A percentile compares a stretch with the other conserved stretches of the same genome.
Evolutionary conservation across 2,329 filamentous ascomycete genomes (phyloP).

Genomic region (Cylindrodendrum hubeiense): DNA sequence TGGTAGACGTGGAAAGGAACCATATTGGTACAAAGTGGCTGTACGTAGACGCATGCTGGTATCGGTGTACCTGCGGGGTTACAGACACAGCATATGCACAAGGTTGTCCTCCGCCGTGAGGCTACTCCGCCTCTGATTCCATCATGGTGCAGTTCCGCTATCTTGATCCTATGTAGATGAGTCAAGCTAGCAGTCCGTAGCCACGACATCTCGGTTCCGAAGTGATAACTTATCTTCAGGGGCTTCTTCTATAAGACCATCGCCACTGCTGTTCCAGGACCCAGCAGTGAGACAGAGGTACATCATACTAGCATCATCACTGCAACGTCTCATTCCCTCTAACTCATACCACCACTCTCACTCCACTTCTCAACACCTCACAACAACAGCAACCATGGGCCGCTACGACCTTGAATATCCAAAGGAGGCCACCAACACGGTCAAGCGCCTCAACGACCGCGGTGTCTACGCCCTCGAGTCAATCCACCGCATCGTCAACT

Average conservation of each 20-base stretch:
- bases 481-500: slow-evolving; percentile 83
- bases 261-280: background rate
- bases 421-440: slow-evolving; percentile 72
- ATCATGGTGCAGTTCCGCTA: slow-evolving; percentile 11
- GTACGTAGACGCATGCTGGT: background rate
- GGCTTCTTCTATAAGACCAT: slow-evolving; percentile 10
- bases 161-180: background rate
- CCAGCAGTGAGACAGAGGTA: background rate
- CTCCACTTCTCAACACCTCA: background rate
- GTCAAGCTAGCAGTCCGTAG: background rate
- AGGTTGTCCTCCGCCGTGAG: background rate
- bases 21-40: background rate
- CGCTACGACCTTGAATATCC: slow-evolving; percentile 68
- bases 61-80: slow-evolving; percentile 5
- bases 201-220: slow-evolving; percentile 13
- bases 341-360: background rate
- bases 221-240: background rate
- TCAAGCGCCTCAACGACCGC: slow-evolving; percentile 75
- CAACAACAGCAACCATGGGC: slow-evolving; percentile 45
- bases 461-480: slow-evolving; percentile 78
- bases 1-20: background rate
- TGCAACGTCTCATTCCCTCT: background rate
- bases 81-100: background rate
- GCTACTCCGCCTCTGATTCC: slow-evolving; percentile 13
- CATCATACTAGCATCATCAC: background rate